A percentile compares a stretch with the other conserved stretches of the same genome.
Conservation (phyloP, 1,139 yeast species). For the Kurtzmaniella quercitrusa region DNA sequence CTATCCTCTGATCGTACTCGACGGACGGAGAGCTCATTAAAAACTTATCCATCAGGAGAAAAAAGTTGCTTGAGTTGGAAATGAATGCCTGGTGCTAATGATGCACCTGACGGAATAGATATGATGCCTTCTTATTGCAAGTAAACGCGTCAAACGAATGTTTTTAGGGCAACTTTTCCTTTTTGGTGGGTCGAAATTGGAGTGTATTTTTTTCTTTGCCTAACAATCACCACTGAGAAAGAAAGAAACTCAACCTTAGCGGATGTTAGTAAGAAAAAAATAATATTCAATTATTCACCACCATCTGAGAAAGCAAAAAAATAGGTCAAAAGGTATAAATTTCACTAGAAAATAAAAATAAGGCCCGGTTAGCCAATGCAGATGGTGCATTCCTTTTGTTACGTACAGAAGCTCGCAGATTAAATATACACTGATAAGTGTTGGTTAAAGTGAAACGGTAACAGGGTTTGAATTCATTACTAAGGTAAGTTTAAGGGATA, state of each 20-base stretch:
- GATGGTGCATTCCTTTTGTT: not conserved
- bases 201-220: not conserved
- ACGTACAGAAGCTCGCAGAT: not conserved
- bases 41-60: constrained; percentile 34
- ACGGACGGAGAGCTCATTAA: constrained; percentile 42
- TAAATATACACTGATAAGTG: no score
- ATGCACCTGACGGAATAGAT: not conserved
- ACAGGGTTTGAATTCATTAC: no score
- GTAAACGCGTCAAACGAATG: constrained; percentile 1
- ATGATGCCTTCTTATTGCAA: not conserved
- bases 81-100: not conserved
- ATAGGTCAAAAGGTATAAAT: not conserved
- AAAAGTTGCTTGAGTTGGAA: not conserved
- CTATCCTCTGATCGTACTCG: constrained; percentile 4
- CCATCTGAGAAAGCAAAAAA: not conserved
- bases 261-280: not conserved
- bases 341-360: not conserved
- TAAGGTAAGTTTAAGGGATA: no score
- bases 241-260: not conserved
- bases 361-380: not conserved
- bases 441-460: no score
- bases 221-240: not conserved
- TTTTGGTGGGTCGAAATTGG: not conserved
- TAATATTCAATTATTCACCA: not conserved
- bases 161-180: not conserved